Percentiles rank a stretch among this genome's conserved stretches.
phyloP scores from a whole-genome alignment of 2,329 filamentous ascomycete genomes.

The Thelonectria olida region DNA sequence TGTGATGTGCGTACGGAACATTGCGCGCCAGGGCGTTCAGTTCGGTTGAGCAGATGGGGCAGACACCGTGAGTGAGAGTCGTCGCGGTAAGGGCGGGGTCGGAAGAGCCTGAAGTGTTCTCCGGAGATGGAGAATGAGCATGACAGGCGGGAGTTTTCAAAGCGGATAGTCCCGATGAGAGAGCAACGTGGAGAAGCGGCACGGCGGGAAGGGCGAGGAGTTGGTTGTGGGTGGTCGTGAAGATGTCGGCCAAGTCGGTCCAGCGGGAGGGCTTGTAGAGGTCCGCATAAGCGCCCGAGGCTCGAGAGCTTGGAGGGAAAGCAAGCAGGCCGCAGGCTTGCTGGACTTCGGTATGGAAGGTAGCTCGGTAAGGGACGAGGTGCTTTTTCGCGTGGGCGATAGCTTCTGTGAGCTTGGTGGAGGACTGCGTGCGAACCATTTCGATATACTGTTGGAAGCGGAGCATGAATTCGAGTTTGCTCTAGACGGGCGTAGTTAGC shows the following conservation, averaged over 20 bases:
- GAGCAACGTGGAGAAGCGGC: conserved; percentile 88
- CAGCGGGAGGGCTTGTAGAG: conserved; percentile 81
- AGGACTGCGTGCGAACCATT: conserved; percentile 75
- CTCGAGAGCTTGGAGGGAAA: conserved; percentile 65
- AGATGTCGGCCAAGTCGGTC: conserved; percentile 79
- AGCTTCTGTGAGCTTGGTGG: conserved; percentile 76
- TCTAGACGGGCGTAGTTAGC: conserved; percentile 54
- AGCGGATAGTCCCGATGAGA: conserved; percentile 90
- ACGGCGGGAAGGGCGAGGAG: conserved; percentile 84
- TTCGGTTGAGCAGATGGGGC: conserved; percentile 95
- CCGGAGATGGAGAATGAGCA: conserved; percentile 16
- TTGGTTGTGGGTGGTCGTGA: conserved; percentile 85
- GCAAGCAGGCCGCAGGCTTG: conserved; percentile 84
- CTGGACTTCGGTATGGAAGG: conserved; percentile 73
- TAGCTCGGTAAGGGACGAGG: conserved; percentile 74
- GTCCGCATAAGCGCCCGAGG: conserved; percentile 53
- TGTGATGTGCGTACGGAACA: conserved; percentile 95
- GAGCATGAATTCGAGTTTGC: conserved; percentile 90
- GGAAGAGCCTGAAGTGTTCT: conserved; percentile 60
- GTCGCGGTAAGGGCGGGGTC: conserved; percentile 41
- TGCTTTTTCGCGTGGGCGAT: conserved; percentile 85
- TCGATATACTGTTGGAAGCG: conserved; percentile 96
- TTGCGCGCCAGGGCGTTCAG: conserved; percentile 89
- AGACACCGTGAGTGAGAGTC: conserved; percentile 77
- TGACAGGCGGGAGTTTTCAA: conserved; percentile 97